Evolutionary conservation across 2,329 filamentous ascomycete species (phyloP), one percentile per base, ranked within the genome.

Genomic region (Arthroderma sp.): DNA sequence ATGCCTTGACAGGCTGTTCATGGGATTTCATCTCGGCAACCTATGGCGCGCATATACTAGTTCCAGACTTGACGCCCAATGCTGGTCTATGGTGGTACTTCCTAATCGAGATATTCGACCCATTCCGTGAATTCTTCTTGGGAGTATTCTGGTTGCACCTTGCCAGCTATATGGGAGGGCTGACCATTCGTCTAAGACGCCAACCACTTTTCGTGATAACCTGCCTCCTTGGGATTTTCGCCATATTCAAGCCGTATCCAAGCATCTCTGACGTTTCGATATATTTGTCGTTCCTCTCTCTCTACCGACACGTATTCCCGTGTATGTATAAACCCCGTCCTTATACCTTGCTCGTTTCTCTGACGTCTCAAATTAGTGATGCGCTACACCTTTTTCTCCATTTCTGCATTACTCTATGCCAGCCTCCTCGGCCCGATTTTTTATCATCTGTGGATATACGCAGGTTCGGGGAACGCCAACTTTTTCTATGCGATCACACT

Each of bases 71-170:
- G 41, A 94, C 91, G 0, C 93, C 93, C 11, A 98, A 97, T 63
- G 87, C 94, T 31, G 93, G 93, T 1, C 78, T 98, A 1, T 98
- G 93, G 93, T 98, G 93, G 93, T 98, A 98, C 73, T 98, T 98
- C 74, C 97, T 98, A 69, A 95, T 94, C 64, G 91, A 98, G 70
- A 98, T 98, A 84, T 98, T 98, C 70, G 93, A 98, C 73, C 91
- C 91, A 0, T 98, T 98, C 79, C 82, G 93, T 39, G 85, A 87
- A 64, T 98, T 98, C 78, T 98, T 97, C 78, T 81, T 98, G 2
- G 93, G 88, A 56, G 91, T 98, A 53, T 98, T 98, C 75, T 97
- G 94, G 90, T 80, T 98, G 60, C 93, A 98, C 69, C 82, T 97
- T 58, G 83, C 87, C 0, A 86, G 87, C 39, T 98, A 98, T 72